These are phyloP conservation scores for Suillus subaureus DNA, from an alignment of 768 basidiomycete species.

Conservation along the genomic window DNA sequence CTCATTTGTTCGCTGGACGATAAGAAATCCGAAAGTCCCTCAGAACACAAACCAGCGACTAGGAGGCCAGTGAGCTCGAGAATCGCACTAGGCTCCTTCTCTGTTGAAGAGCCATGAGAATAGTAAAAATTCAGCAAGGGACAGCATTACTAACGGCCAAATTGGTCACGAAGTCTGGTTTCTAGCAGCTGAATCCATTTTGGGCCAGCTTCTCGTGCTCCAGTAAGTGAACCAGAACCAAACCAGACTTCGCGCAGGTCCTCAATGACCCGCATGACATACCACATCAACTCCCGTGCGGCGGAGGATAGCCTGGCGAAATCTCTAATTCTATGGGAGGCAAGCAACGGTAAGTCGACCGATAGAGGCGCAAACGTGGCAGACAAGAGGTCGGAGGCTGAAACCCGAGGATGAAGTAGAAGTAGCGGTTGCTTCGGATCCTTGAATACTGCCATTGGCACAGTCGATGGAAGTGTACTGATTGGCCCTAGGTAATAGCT, in stretches of 20 bases:
- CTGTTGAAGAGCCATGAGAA: constrained; percentile 36
- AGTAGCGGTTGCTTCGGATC: constrained; percentile 49
- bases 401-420: constrained; percentile 45
- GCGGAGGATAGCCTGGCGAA: constrained; percentile 72
- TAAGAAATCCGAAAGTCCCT: constrained; percentile 72
- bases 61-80: constrained; percentile 73
- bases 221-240: constrained; percentile 64
- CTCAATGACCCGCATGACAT: constrained; percentile 65
- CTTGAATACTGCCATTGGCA: constrained; percentile 37
- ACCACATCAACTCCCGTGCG: constrained; percentile 72
- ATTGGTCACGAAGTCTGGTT: constrained; percentile 63
- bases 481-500: constrained; percentile 69
- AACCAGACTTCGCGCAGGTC: constrained; percentile 78
- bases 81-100: constrained; percentile 61
- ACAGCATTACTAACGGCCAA: constrained; percentile 53
- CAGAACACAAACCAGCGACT: constrained; percentile 71
- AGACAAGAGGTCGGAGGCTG: constrained; percentile 24
- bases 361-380: constrained; percentile 42
- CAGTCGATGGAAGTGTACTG: constrained; percentile 23
- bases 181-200: constrained; percentile 74
- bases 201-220: constrained; percentile 72
- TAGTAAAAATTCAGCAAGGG: background rate
- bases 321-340: constrained; percentile 58
- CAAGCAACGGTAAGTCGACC: constrained; percentile 60
- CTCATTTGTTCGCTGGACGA: constrained; percentile 80